Percentiles rank a stretch among this genome's conserved stretches.
Conservation (phyloP, 2,329 filamentous ascomycete species). For the Blastomyces gilchristii region DNA sequence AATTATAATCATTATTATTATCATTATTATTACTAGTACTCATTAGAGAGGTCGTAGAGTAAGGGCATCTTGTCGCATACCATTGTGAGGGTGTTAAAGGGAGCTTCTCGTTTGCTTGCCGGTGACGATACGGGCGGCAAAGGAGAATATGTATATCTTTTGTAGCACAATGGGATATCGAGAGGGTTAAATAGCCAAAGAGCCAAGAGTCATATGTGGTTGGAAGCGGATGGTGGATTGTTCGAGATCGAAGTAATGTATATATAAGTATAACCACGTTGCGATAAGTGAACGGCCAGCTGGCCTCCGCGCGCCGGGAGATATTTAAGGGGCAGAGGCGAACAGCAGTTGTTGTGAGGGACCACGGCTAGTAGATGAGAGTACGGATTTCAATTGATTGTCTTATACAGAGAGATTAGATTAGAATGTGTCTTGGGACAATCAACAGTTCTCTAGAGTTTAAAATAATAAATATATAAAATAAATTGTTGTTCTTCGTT, state of each 20-base stretch:
- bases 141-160: neutral
- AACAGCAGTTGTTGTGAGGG: neutral
- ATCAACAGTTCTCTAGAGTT: no score
- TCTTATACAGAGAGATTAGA: no score
- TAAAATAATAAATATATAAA: no score
- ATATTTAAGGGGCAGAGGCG: neutral
- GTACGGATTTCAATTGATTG: no score
- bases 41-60: neutral
- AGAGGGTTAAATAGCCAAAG: neutral
- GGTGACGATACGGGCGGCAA: neutral
- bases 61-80: neutral
- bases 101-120: neutral
- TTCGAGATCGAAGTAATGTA: neutral
- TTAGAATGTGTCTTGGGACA: neutral
- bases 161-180: neutral
- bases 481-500: no score
- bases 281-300: constrained; percentile 4
- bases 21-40: no score
- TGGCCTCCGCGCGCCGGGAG: neutral
- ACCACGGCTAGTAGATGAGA: no score
- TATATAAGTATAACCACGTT: neutral
- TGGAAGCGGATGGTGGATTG: neutral
- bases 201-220: neutral
- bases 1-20: neutral
- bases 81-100: neutral